A percentile compares a stretch with the other conserved stretches of the same genome.
Evolutionary conservation across 2,329 filamentous ascomycete genomes (phyloP).

Genomic region (Leptodontidium sp.): DNA sequence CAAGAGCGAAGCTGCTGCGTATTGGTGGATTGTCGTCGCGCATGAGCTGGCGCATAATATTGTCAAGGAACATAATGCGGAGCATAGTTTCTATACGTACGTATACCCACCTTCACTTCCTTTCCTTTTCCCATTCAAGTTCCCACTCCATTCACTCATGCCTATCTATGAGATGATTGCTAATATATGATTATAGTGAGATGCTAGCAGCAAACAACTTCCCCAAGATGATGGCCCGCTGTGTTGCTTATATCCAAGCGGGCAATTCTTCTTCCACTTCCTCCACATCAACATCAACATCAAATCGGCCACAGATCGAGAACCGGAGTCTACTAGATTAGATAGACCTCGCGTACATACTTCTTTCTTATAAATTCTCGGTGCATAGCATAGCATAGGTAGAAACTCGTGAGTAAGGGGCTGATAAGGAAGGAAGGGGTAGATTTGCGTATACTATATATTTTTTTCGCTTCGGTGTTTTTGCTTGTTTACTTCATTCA

Average conservation of each 20-base stretch:
- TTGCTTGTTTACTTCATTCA: neutral
- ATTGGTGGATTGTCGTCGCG: constrained; percentile 96
- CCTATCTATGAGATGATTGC: neutral
- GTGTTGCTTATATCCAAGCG: constrained; percentile 34
- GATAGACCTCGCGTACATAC: neutral
- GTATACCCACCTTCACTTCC: constrained; percentile 38
- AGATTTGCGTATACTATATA: neutral
- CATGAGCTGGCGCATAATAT: constrained; percentile 97
- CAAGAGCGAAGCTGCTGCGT: constrained; percentile 75
- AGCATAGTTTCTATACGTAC: constrained; percentile 84
- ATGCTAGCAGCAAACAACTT: constrained; percentile 83
- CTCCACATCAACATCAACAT: neutral
- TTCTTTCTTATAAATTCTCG: neutral
- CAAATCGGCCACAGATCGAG: constrained; percentile 5
- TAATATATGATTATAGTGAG: constrained; percentile 58
- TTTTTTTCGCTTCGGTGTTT: neutral
- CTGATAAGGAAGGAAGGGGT: no score
- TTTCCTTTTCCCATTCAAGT: neutral
- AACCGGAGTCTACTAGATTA: constrained; percentile 8
- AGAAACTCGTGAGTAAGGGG: neutral
- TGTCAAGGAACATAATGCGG: constrained; percentile 76
- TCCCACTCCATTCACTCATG: neutral
- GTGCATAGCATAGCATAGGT: neutral
- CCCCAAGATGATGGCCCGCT: constrained; percentile 64
- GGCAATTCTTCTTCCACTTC: neutral